A percentile compares a stretch with the other conserved stretches of the same genome.
These are phyloP conservation scores for Phytophthora kernoviae DNA, from an alignment of 352 stramenopile genomes.

Conservation along the genomic window DNA sequence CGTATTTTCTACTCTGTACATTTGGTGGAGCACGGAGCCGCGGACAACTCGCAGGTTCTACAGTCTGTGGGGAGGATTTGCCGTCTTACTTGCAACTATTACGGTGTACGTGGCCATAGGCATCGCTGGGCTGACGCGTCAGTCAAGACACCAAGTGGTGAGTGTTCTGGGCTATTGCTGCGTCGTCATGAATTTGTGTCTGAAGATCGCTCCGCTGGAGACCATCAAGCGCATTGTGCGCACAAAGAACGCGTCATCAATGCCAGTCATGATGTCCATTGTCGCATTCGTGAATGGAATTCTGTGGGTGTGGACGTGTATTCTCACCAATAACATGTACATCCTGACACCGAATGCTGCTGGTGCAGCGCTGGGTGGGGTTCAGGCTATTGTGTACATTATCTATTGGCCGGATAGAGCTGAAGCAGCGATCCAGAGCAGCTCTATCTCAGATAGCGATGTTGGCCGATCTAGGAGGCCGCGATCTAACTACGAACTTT, in stretches of 20 bases:
- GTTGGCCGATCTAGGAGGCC: not conserved
- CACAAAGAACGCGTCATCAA: conserved; percentile 16
- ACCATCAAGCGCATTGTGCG: conserved; percentile 14
- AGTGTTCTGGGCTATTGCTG: conserved; percentile 17
- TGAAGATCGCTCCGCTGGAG: conserved; percentile 19
- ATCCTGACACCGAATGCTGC: conserved; percentile 27
- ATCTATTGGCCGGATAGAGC: conserved; percentile 6
- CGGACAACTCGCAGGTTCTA: conserved; percentile 7
- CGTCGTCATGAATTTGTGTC: conserved; percentile 16
- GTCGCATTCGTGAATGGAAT: conserved; percentile 11
- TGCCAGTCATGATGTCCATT: conserved; percentile 15
- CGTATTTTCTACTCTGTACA: conserved; percentile 33
- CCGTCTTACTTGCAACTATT: not conserved
- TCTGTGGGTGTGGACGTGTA: conserved; percentile 15
- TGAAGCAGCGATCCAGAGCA: not conserved
- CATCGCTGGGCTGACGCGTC: conserved; percentile 11
- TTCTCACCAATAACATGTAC: conserved; percentile 11
- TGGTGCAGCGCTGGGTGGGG: conserved; percentile 24
- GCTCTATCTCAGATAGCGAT: not conserved
- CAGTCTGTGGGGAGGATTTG: conserved; percentile 8
- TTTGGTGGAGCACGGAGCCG: conserved; percentile 13
- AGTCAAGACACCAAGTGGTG: conserved; percentile 12
- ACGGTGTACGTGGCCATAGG: conserved; percentile 11
- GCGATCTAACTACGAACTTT: not conserved
- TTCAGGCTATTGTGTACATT: conserved; percentile 26